A percentile compares a stretch with the other conserved stretches of the same genome.
Evolutionary conservation across 2,329 filamentous ascomycete species (phyloP).

Genomic region (Penicillium sp.): DNA sequence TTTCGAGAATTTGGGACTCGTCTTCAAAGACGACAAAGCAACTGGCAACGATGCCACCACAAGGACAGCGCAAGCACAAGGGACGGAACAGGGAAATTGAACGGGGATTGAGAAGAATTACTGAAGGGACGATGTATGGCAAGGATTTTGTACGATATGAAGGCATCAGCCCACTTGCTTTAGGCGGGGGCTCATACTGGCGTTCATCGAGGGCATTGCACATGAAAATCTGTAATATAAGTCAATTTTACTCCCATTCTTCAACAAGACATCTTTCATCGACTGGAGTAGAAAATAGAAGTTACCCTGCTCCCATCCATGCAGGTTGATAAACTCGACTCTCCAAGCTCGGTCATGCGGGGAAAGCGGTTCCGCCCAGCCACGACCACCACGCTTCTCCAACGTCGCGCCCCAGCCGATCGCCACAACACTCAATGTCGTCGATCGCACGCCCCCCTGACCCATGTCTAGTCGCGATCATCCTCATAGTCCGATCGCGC

Average conservation of each 20-base stretch:
- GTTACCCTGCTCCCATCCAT: background rate
- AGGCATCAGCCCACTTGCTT: conserved; percentile 10
- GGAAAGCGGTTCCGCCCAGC: conserved; percentile 23
- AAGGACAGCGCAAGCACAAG: conserved; percentile 4
- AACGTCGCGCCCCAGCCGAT: conserved; percentile 11
- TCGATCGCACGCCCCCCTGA: conserved; percentile 52
- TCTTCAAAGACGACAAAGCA: conserved; percentile 48
- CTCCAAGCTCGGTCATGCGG: conserved; percentile 16
- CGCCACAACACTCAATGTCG: conserved; percentile 40
- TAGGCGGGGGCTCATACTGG: conserved; percentile 10
- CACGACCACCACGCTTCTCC: conserved; percentile 19
- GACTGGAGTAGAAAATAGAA: background rate
- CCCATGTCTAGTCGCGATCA: conserved; percentile 66
- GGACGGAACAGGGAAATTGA: conserved; percentile 14
- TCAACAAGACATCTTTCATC: too few species aligned
- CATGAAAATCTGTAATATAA: conserved; percentile 19
- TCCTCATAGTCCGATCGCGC: conserved; percentile 73
- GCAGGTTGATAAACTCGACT: background rate
- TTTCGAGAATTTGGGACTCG: conserved; percentile 89
- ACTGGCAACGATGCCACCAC: conserved; percentile 11
- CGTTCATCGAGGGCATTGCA: conserved; percentile 22
- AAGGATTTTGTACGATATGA: conserved; percentile 21
- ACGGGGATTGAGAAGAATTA: background rate
- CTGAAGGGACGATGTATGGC: too few species aligned
- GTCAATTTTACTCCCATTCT: background rate